A percentile compares a stretch with the other conserved stretches of the same genome.
Conservation (phyloP, 73 alveolate species). For the Paramecium sonneborni region DNA sequence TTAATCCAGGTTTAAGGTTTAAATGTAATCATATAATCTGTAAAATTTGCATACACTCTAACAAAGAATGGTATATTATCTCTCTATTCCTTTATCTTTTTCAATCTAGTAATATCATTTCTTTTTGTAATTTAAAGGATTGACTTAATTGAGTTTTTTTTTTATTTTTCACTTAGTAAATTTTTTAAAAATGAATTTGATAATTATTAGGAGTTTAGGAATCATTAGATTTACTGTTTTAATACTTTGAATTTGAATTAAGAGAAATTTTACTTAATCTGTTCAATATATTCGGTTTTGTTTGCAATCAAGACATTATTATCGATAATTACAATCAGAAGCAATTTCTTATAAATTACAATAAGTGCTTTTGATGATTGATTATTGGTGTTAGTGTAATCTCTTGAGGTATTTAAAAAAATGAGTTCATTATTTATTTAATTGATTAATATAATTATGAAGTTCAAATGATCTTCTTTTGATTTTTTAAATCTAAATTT, state of each 20-base stretch:
- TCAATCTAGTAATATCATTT: not conserved
- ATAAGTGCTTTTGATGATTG: not conserved
- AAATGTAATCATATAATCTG: not conserved
- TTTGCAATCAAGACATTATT: slow-evolving; percentile 15
- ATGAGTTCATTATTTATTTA: not conserved
- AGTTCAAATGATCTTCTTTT: not conserved
- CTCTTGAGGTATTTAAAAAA: not conserved
- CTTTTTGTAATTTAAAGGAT: not conserved
- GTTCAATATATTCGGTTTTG: slow-evolving; percentile 12
- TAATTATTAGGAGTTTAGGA: not conserved
- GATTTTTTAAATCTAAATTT: not conserved
- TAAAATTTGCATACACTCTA: not conserved
- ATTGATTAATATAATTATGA: not conserved
- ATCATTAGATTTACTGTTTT: not conserved
- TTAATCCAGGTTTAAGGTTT: not conserved
- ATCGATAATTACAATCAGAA: not conserved
- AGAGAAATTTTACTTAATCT: not conserved
- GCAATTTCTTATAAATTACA: not conserved
- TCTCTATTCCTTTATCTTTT: not conserved
- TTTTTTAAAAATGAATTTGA: not conserved
- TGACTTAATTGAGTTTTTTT: not conserved
- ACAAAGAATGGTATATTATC: not conserved
- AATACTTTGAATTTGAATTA: not conserved
- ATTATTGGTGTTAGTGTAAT: not conserved
- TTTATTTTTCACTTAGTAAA: not conserved